These are phyloP conservation scores for Ophiosphaerella narmari DNA, from an alignment of 2,329 filamentous ascomycete species.

Conservation along the genomic window DNA sequence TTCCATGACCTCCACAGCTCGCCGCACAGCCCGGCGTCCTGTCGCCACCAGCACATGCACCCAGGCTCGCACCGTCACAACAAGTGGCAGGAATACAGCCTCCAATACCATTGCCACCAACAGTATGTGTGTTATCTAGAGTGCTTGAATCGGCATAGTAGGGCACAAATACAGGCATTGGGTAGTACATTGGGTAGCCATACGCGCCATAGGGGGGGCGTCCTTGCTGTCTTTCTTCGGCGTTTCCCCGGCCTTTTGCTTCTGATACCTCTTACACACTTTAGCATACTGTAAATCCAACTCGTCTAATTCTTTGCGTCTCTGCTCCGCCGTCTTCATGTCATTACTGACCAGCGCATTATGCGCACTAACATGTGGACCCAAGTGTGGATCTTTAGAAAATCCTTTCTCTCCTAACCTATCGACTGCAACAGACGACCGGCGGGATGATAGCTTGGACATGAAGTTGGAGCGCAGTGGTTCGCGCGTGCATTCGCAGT, in stretches of 20 bases:
- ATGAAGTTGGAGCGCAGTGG: constrained; percentile 51
- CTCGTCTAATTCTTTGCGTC: constrained; percentile 40
- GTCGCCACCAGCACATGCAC: constrained; percentile 18
- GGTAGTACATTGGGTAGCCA: constrained; percentile 51
- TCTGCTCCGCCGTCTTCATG: constrained; percentile 5
- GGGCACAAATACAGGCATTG: constrained; percentile 50
- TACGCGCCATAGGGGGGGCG: constrained; percentile 43
- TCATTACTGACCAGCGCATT: constrained; percentile 59
- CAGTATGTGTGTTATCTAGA: constrained; percentile 43
- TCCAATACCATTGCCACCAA: constrained; percentile 51
- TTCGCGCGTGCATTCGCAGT: constrained; percentile 74
- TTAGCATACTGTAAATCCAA: constrained; percentile 62
- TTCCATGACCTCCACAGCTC: constrained; percentile 29
- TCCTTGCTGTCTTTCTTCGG: constrained; percentile 36
- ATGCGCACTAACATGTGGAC: constrained; percentile 74
- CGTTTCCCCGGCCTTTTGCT: constrained; percentile 36
- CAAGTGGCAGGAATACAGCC: constrained; percentile 59
- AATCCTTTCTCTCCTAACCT: constrained; percentile 10
- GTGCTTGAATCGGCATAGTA: constrained; percentile 51
- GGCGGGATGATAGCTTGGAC: constrained; percentile 46
- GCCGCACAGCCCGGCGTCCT: constrained; percentile 30
- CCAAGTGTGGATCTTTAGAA: constrained; percentile 58
- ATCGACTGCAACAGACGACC: constrained; percentile 26
- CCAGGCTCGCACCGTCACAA: constrained; percentile 43
- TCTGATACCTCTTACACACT: constrained; percentile 39